Percentiles rank a stretch among this genome's conserved stretches.
Evolutionary conservation across 2,329 filamentous ascomycete genomes (phyloP).

Genomic region (Aureobasidium sp.): DNA sequence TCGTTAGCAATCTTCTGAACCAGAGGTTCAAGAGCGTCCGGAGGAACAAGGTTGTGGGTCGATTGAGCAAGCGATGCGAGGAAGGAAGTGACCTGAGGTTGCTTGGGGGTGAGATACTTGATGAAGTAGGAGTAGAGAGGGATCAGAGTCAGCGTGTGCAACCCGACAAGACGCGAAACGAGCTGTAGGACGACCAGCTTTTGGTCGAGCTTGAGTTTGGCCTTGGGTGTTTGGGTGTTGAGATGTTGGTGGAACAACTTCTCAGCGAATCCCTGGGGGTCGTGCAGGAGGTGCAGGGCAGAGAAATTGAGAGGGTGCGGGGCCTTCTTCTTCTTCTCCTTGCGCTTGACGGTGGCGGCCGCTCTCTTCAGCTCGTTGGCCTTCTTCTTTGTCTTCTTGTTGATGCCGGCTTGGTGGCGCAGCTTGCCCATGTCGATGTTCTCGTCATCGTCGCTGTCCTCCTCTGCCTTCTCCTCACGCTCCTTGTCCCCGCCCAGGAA

Average conservation of each 20-base stretch:
- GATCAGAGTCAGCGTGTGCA: conserved; percentile 86
- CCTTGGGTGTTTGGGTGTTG: conserved; percentile 62
- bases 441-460: conserved; percentile 76
- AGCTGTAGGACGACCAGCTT: conserved; percentile 86
- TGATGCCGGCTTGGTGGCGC: conserved; percentile 79
- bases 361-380: conserved; percentile 72
- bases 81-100: conserved; percentile 86
- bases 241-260: conserved; percentile 83
- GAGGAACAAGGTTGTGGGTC: conserved; percentile 83
- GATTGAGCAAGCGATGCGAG: conserved; percentile 87
- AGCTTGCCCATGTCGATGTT: conserved; percentile 69
- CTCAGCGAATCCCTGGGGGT: conserved; percentile 91
- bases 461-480: conserved; percentile 75
- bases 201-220: conserved; percentile 77
- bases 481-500: conserved; percentile 96
- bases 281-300: conserved; percentile 84
- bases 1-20: conserved; percentile 96
- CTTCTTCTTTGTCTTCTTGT: conserved; percentile 93
- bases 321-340: conserved; percentile 79
- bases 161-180: conserved; percentile 79
- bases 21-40: conserved; percentile 82
- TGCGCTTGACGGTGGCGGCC: conserved; percentile 68
- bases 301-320: conserved; percentile 92
- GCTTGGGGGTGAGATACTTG: conserved; percentile 77
- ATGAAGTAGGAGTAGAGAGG: conserved; percentile 94